A percentile compares a stretch with the other conserved stretches of the same genome.
phyloP scores from a whole-genome alignment of 768 basidiomycete genomes.

The Rhodosporidiobolus odoratus region DNA sequence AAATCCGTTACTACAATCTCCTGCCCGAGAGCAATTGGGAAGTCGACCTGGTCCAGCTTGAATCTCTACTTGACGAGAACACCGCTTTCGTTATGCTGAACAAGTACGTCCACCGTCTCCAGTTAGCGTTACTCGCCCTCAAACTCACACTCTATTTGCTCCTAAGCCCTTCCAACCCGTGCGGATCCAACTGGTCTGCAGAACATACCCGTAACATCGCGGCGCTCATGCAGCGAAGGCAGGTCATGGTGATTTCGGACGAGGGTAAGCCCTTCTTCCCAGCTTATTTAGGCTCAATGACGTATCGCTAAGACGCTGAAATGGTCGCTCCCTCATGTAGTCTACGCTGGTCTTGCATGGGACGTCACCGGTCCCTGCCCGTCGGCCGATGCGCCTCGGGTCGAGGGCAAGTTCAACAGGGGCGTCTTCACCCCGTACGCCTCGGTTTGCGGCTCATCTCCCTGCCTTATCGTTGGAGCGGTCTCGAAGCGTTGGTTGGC shows the following conservation, averaged over 20 bases:
- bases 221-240: conserved; percentile 42
- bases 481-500: conserved; percentile 48
- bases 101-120: conserved; percentile 23
- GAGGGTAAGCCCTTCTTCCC: conserved; percentile 33
- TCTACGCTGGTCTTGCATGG: conserved; percentile 45
- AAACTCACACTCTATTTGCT: not conserved
- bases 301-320: not conserved
- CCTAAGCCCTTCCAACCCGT: conserved; percentile 48
- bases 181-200: conserved; percentile 46
- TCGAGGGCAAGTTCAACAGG: conserved; percentile 39
- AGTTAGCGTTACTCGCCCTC: not conserved
- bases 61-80: conserved; percentile 45
- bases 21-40: conserved; percentile 46
- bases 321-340: not conserved
- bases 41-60: conserved; percentile 45
- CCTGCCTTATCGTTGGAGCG: conserved; percentile 46
- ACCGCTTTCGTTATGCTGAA: conserved; percentile 46
- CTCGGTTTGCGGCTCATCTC: conserved; percentile 42
- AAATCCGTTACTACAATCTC: conserved; percentile 47
- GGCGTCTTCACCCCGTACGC: conserved; percentile 46
- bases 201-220: conserved; percentile 44
- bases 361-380: conserved; percentile 28
- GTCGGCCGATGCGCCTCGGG: conserved; percentile 10
- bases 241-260: conserved; percentile 46
- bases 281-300: not conserved